Percentiles rank a stretch among this genome's conserved stretches.
Conservation (phyloP, 306 rosid genomes). For the Sicyos edulis region DNA sequence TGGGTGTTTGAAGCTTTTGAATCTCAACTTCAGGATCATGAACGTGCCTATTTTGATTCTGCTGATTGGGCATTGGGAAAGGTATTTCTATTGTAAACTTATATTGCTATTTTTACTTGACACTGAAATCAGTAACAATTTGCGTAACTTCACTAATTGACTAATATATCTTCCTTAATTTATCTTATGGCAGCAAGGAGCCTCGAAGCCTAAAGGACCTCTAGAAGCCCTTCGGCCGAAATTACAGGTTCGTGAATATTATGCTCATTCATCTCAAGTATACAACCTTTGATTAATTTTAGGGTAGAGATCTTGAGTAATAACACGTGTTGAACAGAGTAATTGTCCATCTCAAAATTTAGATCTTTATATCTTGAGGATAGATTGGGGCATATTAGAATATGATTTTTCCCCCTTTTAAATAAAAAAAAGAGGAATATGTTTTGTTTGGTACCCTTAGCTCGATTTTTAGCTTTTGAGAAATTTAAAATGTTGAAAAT, state of each 20-base stretch:
- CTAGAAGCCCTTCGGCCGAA: constrained; percentile 93
- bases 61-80: constrained; percentile 99
- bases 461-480: neutral
- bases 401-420: too few relatives aligned
- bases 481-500: neutral
- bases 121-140: neutral
- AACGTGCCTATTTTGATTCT: constrained; percentile 95
- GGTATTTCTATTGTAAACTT: constrained; percentile 39
- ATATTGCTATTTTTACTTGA: neutral
- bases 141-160: neutral
- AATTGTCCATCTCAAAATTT: neutral
- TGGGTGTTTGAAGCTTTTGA: constrained; percentile 20
- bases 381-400: neutral
- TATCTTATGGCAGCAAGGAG: constrained; percentile 70
- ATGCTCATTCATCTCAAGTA: neutral
- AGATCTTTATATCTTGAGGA: neutral
- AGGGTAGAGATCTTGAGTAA: constrained; percentile 4
- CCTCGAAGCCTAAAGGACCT: constrained; percentile 94
- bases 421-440: too few relatives aligned
- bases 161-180: constrained; percentile 21
- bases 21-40: constrained; percentile 68
- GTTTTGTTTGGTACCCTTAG: neutral
- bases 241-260: constrained; percentile 54
- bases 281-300: constrained; percentile 7
- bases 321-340: constrained; percentile 1